These are phyloP conservation scores for Nicotiana rustica DNA, from an alignment of 305 asterid species.

Conservation along the genomic window DNA sequence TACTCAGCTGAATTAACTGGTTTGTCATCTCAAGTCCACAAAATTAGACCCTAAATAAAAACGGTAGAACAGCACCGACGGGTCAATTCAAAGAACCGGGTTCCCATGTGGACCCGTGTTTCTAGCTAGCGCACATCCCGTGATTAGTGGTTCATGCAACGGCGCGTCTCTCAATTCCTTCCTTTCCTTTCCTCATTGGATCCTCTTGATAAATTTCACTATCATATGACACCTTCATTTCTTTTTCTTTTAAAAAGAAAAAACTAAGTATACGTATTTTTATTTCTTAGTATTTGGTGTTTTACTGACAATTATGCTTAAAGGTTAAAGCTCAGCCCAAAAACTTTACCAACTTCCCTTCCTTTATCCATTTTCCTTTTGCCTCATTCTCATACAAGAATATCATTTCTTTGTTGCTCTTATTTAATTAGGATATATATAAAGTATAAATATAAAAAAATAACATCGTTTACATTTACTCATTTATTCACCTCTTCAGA, in stretches of 20 bases:
- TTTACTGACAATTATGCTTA: background rate
- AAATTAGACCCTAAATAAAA: background rate
- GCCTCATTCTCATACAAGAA: conserved; percentile 26
- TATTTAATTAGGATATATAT: background rate
- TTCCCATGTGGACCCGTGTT: conserved; percentile 34
- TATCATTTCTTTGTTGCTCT: background rate
- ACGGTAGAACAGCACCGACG: background rate
- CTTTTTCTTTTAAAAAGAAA: background rate
- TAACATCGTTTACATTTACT: too few relatives aligned
- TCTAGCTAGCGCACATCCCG: conserved; percentile 43
- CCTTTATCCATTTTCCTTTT: background rate
- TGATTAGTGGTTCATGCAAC: conserved; percentile 44
- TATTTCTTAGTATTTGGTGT: background rate
- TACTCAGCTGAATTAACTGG: background rate
- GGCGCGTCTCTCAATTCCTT: conserved; percentile 41
- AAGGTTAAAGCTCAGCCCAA: background rate
- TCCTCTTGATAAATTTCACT: background rate
- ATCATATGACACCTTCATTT: background rate
- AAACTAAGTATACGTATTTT: background rate
- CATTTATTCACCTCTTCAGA: background rate
- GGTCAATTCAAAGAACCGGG: background rate
- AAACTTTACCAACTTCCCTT: background rate
- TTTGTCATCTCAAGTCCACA: background rate
- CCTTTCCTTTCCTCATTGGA: conserved; percentile 5
- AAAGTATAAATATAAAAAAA: too few relatives aligned